A percentile compares a stretch with the other conserved stretches of the same genome.
phyloP scores from a whole-genome alignment of 192 early-diverging fungal species.

The Mortierella hygrophila region DNA sequence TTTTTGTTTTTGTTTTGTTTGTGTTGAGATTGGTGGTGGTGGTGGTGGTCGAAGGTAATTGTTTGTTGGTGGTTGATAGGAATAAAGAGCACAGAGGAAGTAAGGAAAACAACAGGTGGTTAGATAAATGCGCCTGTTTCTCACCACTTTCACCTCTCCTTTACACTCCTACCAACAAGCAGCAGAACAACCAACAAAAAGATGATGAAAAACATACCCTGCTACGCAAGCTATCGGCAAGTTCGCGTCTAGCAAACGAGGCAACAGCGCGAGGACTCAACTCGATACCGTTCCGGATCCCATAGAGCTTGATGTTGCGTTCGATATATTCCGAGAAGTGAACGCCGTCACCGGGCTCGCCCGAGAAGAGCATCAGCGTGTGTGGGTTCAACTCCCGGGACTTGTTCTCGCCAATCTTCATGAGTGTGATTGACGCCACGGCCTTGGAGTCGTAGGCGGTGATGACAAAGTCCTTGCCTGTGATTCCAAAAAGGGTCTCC shows the following conservation, averaged over 20 bases:
- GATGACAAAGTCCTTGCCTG: constrained; percentile 94
- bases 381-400: constrained; percentile 85
- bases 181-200: background rate
- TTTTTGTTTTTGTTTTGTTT: background rate
- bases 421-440: constrained; percentile 87
- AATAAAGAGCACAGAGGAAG: background rate
- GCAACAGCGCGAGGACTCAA: constrained; percentile 84
- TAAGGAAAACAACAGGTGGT: background rate
- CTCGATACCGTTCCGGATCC: constrained; percentile 88
- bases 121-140: background rate
- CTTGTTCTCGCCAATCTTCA: constrained; percentile 96
- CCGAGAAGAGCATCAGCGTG: constrained; percentile 86
- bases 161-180: background rate
- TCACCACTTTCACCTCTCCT: too few relatives aligned
- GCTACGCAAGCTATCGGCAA: constrained; percentile 88
- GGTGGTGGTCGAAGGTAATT: background rate
- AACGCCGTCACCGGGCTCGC: constrained; percentile 92
- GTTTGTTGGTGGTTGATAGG: background rate
- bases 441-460: constrained; percentile 84
- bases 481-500: constrained; percentile 91
- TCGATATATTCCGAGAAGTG: constrained; percentile 98
- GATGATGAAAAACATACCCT: constrained; percentile 61
- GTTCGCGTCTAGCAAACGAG: constrained; percentile 85
- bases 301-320: constrained; percentile 90
- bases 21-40: background rate